A percentile compares a stretch with the other conserved stretches of the same genome.
Evolutionary conservation across 2,329 filamentous ascomycete species (phyloP).

Genomic region (Arthrobotrys sinensis): DNA sequence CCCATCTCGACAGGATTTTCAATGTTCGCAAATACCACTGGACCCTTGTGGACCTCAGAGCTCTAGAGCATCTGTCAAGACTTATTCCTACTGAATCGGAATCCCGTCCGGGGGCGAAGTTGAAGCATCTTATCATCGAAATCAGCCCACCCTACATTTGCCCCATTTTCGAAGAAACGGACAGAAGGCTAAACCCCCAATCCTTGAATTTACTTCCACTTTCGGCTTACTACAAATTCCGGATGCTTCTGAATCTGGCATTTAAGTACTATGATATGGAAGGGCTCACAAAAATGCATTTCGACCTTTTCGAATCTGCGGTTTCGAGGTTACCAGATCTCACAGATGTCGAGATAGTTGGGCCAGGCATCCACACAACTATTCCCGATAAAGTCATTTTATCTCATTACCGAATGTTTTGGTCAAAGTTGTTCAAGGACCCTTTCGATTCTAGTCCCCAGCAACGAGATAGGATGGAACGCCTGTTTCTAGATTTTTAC

Average conservation of each 20-base stretch:
- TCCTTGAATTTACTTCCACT: no score
- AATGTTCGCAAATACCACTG: constrained; percentile 9
- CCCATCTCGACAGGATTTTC: constrained; percentile 16
- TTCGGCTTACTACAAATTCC: no score
- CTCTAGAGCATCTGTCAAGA: background rate
- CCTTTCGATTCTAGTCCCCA: no score
- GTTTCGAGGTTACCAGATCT: background rate
- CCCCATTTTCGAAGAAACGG: background rate
- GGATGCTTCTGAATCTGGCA: no score
- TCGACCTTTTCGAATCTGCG: background rate
- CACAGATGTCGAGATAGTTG: background rate
- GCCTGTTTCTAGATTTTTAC: background rate
- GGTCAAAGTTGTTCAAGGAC: background rate
- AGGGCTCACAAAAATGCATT: no score
- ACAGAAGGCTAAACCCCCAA: no score
- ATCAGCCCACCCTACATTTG: background rate
- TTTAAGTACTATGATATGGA: no score
- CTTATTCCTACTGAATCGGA: background rate
- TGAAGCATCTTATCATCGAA: constrained; percentile 33
- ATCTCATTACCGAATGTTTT: background rate
- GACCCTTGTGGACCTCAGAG: background rate
- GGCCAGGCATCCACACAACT: background rate
- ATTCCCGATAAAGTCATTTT: background rate
- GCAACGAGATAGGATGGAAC: background rate
- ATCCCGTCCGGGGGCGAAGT: background rate